Evolutionary conservation across 345 rosid species (phyloP), one percentile per base, ranked within the genome.

Genomic region (Salix viminalis): DNA sequence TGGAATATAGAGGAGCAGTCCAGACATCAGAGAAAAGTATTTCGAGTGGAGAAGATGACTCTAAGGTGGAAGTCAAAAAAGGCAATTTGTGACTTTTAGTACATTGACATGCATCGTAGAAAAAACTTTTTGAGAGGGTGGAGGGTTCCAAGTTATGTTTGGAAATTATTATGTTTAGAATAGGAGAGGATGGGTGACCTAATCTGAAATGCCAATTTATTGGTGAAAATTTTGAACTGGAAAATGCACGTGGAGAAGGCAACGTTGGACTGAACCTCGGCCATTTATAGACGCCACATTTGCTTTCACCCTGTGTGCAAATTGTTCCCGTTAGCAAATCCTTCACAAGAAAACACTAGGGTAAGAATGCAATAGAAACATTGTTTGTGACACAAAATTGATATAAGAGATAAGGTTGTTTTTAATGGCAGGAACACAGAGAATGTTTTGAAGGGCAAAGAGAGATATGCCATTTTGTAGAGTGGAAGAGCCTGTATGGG

Each of bases 51-150:
- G 5, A 0, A 19, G 0, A 0, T 1, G 71, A 44, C 3, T 15
- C 4, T 12, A 46, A 23, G 32, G 26, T 42, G 4, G 67, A 64
- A 1, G 2, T 7, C 7, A 15, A 1, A 18, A 75, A 70, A 0
- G 72, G 48, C 5, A 80, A 41, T 11, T 13, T 24, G 8, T 70
- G 68, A 65, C 71, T 75, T 65, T 64, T 79, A 48, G 70, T 70
- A 19, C 82, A 69, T 10, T 5, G 23, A 14, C 36, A 79, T 1
- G 21, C n/a, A 48, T 75, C 5, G n/a, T 48, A 75, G 3, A 4
- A 36, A 54, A 19, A 12, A 4, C 7, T 10, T 24, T 26, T 9
- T 14, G 34, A 1, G 7, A 26, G 8, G 41, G 8, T 13, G 1
- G 21, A 30, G 8, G 2, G 7, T 7, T 37, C 41, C 4, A 11